These are phyloP conservation scores for Hymenoscyphus linearis DNA, from an alignment of 2,329 filamentous ascomycete species.

Conservation along the genomic window DNA sequence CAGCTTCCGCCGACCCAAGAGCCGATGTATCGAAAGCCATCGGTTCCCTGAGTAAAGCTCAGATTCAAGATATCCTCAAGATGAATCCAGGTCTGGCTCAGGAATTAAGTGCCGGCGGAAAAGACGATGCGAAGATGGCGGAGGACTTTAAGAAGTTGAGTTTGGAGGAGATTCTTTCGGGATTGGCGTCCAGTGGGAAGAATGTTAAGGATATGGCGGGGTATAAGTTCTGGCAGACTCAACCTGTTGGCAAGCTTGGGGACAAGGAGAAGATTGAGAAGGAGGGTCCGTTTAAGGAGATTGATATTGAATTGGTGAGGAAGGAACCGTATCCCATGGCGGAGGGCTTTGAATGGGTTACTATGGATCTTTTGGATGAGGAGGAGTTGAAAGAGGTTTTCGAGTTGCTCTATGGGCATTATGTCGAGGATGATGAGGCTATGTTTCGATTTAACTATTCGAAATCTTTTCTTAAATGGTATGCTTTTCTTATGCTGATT, in stretches of 20 bases:
- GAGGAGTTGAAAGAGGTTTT: slow-evolving; percentile 83
- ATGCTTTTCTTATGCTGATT: slow-evolving; percentile 28
- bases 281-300: slow-evolving; percentile 80
- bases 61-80: slow-evolving; percentile 60
- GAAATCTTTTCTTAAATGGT: slow-evolving; percentile 83
- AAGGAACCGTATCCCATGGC: slow-evolving; percentile 71
- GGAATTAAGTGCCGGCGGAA: slow-evolving; percentile 41
- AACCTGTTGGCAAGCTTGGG: slow-evolving; percentile 85
- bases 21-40: slow-evolving; percentile 41
- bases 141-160: slow-evolving; percentile 57
- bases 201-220: slow-evolving; percentile 94
- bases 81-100: slow-evolving; percentile 69
- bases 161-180: slow-evolving; percentile 68
- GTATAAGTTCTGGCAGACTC: slow-evolving; percentile 98
- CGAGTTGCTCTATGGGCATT: slow-evolving; percentile 86
- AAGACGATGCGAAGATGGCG: slow-evolving; percentile 39
- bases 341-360: slow-evolving; percentile 89
- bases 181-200: slow-evolving; percentile 71
- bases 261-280: slow-evolving; percentile 50
- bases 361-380: slow-evolving; percentile 76
- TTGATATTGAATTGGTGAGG: slow-evolving; percentile 72
- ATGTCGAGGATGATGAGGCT: slow-evolving; percentile 94
- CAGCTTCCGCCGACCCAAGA: slow-evolving; percentile 35
- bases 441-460: slow-evolving; percentile 99
- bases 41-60: slow-evolving; percentile 47